A percentile compares a stretch with the other conserved stretches of the same genome.
phyloP scores from a whole-genome alignment of 2,329 filamentous ascomycete genomes.

The Fusarium tanahbumbuense region DNA sequence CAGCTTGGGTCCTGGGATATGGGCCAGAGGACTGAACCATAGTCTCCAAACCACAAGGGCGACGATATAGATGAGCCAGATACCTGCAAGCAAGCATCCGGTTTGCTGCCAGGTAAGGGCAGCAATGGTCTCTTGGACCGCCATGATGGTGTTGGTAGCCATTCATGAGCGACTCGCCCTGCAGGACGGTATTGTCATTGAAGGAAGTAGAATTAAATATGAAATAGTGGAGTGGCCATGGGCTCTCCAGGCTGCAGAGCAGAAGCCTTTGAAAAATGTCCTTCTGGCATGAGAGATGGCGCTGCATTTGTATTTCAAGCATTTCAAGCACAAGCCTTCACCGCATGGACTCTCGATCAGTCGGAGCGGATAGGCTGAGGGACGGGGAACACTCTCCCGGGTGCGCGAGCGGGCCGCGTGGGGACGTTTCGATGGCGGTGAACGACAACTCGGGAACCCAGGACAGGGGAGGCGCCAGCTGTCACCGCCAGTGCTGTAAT shows the following conservation, averaged over 20 bases:
- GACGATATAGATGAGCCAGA: constrained; percentile 48
- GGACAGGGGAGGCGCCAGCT: constrained; percentile 42
- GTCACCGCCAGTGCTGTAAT: constrained; percentile 47
- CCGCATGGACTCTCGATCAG: constrained; percentile 36
- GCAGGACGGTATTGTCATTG: constrained; percentile 46
- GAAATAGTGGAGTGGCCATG: constrained; percentile 37
- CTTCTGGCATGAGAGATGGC: constrained; percentile 30
- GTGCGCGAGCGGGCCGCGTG: constrained; percentile 45
- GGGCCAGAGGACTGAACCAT: constrained; percentile 54
- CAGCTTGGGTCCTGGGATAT: constrained; percentile 55
- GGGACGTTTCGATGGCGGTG: constrained; percentile 45
- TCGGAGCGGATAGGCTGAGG: constrained; percentile 32
- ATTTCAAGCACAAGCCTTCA: constrained; percentile 29
- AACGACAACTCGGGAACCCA: constrained; percentile 31
- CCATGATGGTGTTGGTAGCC: constrained; percentile 44
- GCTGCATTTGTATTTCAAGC: constrained; percentile 44
- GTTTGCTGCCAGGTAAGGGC: constrained; percentile 45
- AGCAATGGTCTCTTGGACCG: constrained; percentile 38
- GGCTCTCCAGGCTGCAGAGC: constrained; percentile 42
- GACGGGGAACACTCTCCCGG: constrained; percentile 32
- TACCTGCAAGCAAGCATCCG: constrained; percentile 37
- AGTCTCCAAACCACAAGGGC: constrained; percentile 49
- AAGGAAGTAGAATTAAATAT: constrained; percentile 29
- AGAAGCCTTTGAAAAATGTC: constrained; percentile 38
- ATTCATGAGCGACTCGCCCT: constrained; percentile 45